Percentiles rank a stretch among this genome's conserved stretches.
These are phyloP conservation scores for Neophaeococcomyces mojaviensis DNA, from an alignment of 2,329 filamentous ascomycete species.

Conservation along the genomic window DNA sequence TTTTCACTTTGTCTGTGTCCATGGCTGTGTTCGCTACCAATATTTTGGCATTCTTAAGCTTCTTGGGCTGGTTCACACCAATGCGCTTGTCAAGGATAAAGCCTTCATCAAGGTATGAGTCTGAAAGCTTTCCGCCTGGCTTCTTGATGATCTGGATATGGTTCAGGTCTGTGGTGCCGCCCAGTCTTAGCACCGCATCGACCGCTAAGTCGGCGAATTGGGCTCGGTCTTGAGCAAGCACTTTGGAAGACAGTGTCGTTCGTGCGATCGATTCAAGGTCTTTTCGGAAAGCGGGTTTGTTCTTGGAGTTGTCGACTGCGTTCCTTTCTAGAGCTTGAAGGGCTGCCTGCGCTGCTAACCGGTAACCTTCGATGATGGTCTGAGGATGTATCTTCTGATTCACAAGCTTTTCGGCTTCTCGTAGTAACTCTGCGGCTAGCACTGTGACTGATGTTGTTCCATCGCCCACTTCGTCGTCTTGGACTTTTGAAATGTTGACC, in stretches of 20 bases:
- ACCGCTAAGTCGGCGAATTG: slow-evolving; percentile 86
- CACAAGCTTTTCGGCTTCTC: slow-evolving; percentile 94
- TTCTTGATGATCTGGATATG: slow-evolving; percentile 99
- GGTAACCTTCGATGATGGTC: slow-evolving; percentile 98
- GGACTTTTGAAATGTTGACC: slow-evolving; percentile 98
- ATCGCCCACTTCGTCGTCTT: slow-evolving; percentile 97
- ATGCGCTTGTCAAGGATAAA: slow-evolving; percentile 99
- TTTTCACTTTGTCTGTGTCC: slow-evolving; percentile 99
- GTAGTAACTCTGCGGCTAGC: slow-evolving; percentile 84
- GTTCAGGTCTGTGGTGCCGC: slow-evolving; percentile 84
- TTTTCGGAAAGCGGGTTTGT: slow-evolving; percentile 74
- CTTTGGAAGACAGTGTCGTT: slow-evolving; percentile 95
- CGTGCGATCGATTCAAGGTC: slow-evolving; percentile 85
- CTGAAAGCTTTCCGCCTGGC: slow-evolving; percentile 90
- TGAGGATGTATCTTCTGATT: slow-evolving; percentile 98
- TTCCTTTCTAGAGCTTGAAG: slow-evolving; percentile 74
- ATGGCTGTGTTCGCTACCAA: slow-evolving; percentile 96
- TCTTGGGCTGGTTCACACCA: slow-evolving; percentile 95
- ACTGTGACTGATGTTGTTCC: slow-evolving; percentile 98
- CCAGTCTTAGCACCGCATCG: slow-evolving; percentile 83
- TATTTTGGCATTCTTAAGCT: slow-evolving; percentile 96
- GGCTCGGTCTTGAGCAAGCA: slow-evolving; percentile 84
- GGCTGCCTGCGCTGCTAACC: slow-evolving; percentile 89
- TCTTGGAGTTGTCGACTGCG: slow-evolving; percentile 83
- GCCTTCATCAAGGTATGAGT: slow-evolving; percentile 95